A percentile compares a stretch with the other conserved stretches of the same genome.
These are phyloP conservation scores for Durio zibethinus DNA, from an alignment of 345 rosid genomes.

Conservation along the genomic window DNA sequence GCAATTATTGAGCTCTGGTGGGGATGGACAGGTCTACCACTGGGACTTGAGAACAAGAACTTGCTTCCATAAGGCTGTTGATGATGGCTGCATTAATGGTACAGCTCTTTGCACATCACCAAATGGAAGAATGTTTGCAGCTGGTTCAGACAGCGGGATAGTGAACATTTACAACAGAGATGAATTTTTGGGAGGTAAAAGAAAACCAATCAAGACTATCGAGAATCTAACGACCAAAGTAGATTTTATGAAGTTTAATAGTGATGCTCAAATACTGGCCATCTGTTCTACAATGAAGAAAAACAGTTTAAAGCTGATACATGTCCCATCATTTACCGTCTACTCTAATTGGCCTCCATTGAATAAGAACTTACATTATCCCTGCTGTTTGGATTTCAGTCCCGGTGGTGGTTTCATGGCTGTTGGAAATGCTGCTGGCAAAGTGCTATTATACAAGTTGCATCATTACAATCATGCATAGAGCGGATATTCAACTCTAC, in stretches of 20 bases:
- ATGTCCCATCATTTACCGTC: slow-evolving; percentile 60
- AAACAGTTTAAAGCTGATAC: slow-evolving; percentile 70
- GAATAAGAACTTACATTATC: slow-evolving; percentile 28
- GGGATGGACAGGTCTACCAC: slow-evolving; percentile 83
- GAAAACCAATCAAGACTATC: slow-evolving; percentile 66
- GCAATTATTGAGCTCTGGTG: slow-evolving; percentile 77
- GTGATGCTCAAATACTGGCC: slow-evolving; percentile 81
- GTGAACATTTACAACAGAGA: slow-evolving; percentile 83
- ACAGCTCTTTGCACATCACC: slow-evolving; percentile 64
- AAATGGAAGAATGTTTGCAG: slow-evolving; percentile 57
- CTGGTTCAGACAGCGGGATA: slow-evolving; percentile 81
- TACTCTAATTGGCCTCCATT: slow-evolving; percentile 84
- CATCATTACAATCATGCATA: slow-evolving; percentile 82
- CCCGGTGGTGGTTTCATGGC: slow-evolving; percentile 96
- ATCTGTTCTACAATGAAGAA: slow-evolving; percentile 73
- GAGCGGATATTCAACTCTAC: neutral
- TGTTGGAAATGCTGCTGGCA: slow-evolving; percentile 79
- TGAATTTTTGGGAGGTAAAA: slow-evolving; percentile 74
- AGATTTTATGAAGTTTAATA: slow-evolving; percentile 74
- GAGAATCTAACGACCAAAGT: slow-evolving; percentile 80
- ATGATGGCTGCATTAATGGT: slow-evolving; percentile 81
- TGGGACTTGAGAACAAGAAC: slow-evolving; percentile 89
- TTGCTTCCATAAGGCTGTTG: slow-evolving; percentile 78
- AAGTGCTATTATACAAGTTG: slow-evolving; percentile 78
- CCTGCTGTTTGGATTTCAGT: slow-evolving; percentile 71